phyloP scores from a whole-genome alignment of 78 protist species.

The Anaeramoeba ignava region DNA sequence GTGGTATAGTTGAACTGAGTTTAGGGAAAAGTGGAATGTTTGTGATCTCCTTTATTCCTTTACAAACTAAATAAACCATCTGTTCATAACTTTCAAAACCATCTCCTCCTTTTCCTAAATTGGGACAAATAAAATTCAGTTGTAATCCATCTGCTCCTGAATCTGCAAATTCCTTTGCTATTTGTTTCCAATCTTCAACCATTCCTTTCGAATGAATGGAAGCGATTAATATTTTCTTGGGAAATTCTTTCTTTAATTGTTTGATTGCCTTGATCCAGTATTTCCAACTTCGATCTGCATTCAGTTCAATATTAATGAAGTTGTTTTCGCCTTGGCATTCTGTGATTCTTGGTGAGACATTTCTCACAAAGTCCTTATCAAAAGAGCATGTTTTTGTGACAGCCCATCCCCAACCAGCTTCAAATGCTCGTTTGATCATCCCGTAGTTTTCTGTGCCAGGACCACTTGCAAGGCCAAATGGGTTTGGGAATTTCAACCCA shows the following conservation, averaged over 20 bases:
- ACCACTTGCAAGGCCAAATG: constrained; percentile 91
- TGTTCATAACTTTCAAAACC: neutral
- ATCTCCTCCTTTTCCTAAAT: constrained; percentile 7
- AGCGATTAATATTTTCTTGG: constrained; percentile 18
- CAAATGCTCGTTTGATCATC: constrained; percentile 81
- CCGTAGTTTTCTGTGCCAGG: constrained; percentile 66
- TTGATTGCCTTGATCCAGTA: constrained; percentile 63
- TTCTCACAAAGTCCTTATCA: constrained; percentile 70
- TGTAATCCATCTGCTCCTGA: constrained; percentile 26
- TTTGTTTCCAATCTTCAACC: constrained; percentile 20
- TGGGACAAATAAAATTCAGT: constrained; percentile 18
- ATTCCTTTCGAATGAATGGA: constrained; percentile 16
- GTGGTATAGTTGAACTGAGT: neutral
- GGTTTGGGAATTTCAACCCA: constrained; percentile 78
- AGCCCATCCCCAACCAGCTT: constrained; percentile 94
- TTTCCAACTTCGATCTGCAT: constrained; percentile 71
- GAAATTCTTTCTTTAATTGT: constrained; percentile 19
- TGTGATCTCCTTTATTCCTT: neutral
- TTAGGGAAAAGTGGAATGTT: constrained; percentile 15
- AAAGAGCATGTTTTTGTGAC: constrained; percentile 84
- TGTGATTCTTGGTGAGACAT: constrained; percentile 81
- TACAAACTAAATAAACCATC: neutral
- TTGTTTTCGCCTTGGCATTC: constrained; percentile 78
- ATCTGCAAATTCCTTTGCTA: constrained; percentile 8
- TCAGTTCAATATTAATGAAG: constrained; percentile 85